A percentile compares a stretch with the other conserved stretches of the same genome.
phyloP scores from a whole-genome alignment of 768 basidiomycete genomes.

The Symmetrospora coprosmae region DNA sequence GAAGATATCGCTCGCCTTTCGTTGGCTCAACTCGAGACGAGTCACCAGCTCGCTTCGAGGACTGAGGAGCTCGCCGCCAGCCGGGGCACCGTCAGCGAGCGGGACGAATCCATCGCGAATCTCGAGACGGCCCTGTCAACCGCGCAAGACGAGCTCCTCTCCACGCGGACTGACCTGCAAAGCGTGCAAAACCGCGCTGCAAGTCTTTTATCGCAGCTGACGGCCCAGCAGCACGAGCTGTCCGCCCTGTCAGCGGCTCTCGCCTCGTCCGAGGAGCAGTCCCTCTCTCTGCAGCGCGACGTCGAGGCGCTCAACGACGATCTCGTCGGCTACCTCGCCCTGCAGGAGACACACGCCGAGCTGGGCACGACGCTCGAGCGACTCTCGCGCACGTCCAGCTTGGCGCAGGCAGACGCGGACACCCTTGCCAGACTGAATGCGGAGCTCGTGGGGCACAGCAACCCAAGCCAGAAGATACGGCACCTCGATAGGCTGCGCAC shows the following conservation, averaged over 20 bases:
- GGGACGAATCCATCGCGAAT: background rate
- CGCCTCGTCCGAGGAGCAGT: background rate
- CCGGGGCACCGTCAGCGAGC: background rate
- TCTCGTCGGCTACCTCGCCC: background rate
- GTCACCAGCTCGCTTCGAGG: background rate
- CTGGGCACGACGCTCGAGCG: background rate
- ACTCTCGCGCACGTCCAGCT: slow-evolving; percentile 35
- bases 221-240: background rate
- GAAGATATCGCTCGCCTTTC: background rate
- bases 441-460: slow-evolving; percentile 67
- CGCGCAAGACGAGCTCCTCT: background rate
- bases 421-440: slow-evolving; percentile 68
- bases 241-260: background rate
- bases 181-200: background rate
- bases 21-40: background rate
- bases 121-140: background rate
- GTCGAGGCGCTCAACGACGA: background rate
- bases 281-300: background rate
- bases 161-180: background rate
- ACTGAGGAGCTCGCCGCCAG: background rate
- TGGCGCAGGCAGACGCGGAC: slow-evolving; percentile 66
- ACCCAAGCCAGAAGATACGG: slow-evolving; percentile 69
- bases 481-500: slow-evolving; percentile 71
- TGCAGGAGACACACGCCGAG: slow-evolving; percentile 14
- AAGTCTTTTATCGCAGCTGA: background rate